Evolutionary conservation across 129 eudicot species (phyloP).

Genomic region (Cynara cardunculus): DNA sequence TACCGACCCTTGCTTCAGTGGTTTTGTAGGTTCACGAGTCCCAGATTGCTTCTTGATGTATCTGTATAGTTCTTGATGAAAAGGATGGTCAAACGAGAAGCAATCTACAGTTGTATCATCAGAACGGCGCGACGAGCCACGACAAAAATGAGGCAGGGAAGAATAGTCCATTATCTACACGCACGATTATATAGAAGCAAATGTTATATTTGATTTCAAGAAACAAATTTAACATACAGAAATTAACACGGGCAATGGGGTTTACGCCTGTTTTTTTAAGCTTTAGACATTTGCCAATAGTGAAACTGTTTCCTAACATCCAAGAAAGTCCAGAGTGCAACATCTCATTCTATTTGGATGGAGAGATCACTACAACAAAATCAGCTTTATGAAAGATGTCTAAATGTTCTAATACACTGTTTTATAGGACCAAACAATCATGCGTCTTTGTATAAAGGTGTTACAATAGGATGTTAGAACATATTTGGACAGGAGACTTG

Average conservation of each 20-base stretch:
- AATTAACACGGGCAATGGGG: no score
- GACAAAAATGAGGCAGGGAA: conserved; percentile 69
- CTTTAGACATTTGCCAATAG: no score
- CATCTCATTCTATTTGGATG: no score
- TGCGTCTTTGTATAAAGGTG: not conserved
- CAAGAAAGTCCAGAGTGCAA: no score
- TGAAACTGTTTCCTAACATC: no score
- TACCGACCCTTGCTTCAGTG: conserved; percentile 58
- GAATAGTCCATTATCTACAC: conserved; percentile 67
- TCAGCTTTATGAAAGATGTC: not conserved
- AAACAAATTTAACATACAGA: not conserved
- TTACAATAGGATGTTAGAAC: not conserved
- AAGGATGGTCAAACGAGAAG: conserved; percentile 61
- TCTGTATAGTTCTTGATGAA: conserved; percentile 62
- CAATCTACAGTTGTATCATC: conserved; percentile 33
- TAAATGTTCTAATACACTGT: not conserved
- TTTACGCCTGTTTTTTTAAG: no score
- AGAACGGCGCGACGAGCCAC: conserved; percentile 45
- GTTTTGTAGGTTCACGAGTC: conserved; percentile 24
- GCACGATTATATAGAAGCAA: not conserved
- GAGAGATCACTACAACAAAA: no score
- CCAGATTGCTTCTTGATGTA: conserved; percentile 57
- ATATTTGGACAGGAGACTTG: not conserved
- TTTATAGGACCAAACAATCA: not conserved
- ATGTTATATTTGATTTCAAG: not conserved